Base-by-base conservation (phyloP, 2,329 filamentous ascomycete genomes). In the Trichophyton simii region DNA sequence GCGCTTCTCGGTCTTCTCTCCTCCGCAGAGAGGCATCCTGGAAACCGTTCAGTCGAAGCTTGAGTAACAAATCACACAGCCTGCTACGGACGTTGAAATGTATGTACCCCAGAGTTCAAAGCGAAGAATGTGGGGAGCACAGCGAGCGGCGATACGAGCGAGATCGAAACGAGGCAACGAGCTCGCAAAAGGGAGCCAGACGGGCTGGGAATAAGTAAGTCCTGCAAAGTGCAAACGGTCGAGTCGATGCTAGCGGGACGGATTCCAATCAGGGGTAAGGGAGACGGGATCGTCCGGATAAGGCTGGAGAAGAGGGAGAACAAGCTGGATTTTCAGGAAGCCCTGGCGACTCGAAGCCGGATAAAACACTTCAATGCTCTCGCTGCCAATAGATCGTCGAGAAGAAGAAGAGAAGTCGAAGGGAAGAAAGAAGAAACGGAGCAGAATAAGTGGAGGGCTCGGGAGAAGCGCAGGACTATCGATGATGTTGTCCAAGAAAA, bases 1-100 rank as follows among this genome's bases (percentile, higher is more conserved):
- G 78, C 91, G 89, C 83, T 95, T 89, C 69, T 92, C 89, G 61
- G 89, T 91, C 80, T 95, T 89, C 65, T 83, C 86, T 67, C 86
- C 85, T 70, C 87, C 86, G 73, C 87, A 88, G 65, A 85, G 52
- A 28, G 50, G 42, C 36, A 63, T 59, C 36, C 38, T 76, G 44
- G 20, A 11, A 20, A 11, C 70, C 79, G 75, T 79, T 38, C 34
- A 13, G 34, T 38, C 34, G 34, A 13, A 38, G 34, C 34, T 38
- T 11, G 34, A 38, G 34, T 9, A 38, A 13, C 34, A 38, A 13
- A 38, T 38, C 34, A 38, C 34, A 38, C 34, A 38, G 34, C 8
- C 34, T 36, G 34, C 34, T 3, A 36, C 18, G 34, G 2, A 36
- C 34, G 34, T 31, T 31, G 28, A 31, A 7, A 31, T 31, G 28